Evolutionary conservation across 257 asterid genomes (phyloP).

Genomic region (Anisodus acutangulus): DNA sequence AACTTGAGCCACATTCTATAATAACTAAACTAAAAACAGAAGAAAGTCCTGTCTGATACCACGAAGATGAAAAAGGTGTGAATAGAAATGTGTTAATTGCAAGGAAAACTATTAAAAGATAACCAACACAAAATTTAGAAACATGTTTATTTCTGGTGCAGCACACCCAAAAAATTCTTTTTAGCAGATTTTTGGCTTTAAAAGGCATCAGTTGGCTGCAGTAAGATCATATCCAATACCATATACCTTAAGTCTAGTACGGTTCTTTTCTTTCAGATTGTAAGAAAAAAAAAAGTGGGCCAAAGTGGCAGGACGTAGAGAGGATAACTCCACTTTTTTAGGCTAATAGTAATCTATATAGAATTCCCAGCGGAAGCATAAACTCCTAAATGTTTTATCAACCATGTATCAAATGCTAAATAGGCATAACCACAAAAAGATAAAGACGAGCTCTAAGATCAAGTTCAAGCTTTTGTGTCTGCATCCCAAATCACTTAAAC

Average conservation of each 20-base stretch:
- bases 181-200: neutral
- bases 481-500: conserved; percentile 17
- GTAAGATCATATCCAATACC: conserved; percentile 11
- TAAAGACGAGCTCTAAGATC: neutral
- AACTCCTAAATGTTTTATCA: conserved; percentile 2
- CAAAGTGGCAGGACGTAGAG: neutral
- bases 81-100: neutral
- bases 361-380: neutral
- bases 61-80: neutral
- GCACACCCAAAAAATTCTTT: neutral
- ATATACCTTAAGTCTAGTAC: conserved; percentile 11
- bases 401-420: neutral
- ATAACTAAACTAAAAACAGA: neutral
- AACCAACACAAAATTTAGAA: neutral
- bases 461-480: neutral
- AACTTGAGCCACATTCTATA: conserved; percentile 18
- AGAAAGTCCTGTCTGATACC: conserved; percentile 5
- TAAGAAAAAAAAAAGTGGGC: neutral
- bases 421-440: conserved; percentile 9
- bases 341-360: conserved; percentile 5
- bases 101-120: neutral
- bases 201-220: neutral
- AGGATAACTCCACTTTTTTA: conserved; percentile 12
- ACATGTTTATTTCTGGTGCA: neutral
- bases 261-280: conserved; percentile 20